Evolutionary conservation across 805 yeast species (phyloP), one percentile per base, ranked within the genome.

Genomic region (Blastobotrys parvus): DNA sequence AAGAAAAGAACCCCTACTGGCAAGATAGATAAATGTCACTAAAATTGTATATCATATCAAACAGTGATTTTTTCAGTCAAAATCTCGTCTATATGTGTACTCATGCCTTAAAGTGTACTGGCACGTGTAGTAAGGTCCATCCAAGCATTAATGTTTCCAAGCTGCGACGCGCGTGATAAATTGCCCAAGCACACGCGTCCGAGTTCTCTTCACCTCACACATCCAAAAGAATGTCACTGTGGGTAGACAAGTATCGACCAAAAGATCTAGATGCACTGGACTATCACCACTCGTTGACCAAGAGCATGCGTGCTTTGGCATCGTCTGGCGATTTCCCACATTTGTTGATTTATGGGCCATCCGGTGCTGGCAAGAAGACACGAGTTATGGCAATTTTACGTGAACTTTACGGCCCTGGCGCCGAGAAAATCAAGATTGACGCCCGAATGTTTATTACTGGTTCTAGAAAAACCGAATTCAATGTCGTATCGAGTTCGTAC

Each of bases 231-330:
- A 89, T 89, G 96, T 82, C 96, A 4, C 73, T 92, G 61, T 92
- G 98, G 98, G 95, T 94, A 5, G 97, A 92, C 62, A 87, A 88
- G 52, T 80, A 88, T 62, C 75, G 97, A 51, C 98, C 98, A 5
- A 75, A 68, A 47, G 66, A 70, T 1, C 68, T 92, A 39, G 74
- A 70, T 2, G 71, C 69, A 20, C 68, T 92, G 37, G 77, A 80
- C 41, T 89, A 74, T 59, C 94, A 88, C 57, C 63, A 62, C 0
- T 72, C 71, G 3, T 74, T 89, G 22, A 77, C 95, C 0, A 61
- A 67, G 30, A 74, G 82, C 45, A 67, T 92, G 29, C 62, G 67
- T 37, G 78, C 92, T 2, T 63, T 82, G 33, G 75, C 82, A 0
- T 21, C 73, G 0, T 74, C 85, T 2, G 89, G 88, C 0, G 97